These are phyloP conservation scores for Candida cerambycidarum DNA, from an alignment of 805 yeast genomes.

Conservation along the genomic window DNA sequence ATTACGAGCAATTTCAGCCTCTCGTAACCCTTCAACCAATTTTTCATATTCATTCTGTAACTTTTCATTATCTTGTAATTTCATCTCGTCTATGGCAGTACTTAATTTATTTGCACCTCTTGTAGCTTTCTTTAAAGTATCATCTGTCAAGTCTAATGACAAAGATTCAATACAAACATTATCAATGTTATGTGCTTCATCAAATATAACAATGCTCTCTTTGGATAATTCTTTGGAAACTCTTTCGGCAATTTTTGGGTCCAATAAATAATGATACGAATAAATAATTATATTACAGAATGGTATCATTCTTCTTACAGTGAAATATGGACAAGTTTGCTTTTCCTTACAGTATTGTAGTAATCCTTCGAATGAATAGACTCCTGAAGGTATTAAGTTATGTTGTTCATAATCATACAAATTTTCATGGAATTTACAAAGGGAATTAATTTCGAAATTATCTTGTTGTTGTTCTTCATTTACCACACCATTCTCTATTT, in stretches of 20 bases:
- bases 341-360: conserved; percentile 72
- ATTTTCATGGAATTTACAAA: conserved; percentile 92
- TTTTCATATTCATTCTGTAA: conserved; percentile 89
- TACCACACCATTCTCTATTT: conserved; percentile 48
- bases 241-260: conserved; percentile 95
- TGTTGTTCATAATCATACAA: conserved; percentile 84
- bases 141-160: conserved; percentile 89
- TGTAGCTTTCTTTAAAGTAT: conserved; percentile 79
- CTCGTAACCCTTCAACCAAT: conserved; percentile 84
- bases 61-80: conserved; percentile 76
- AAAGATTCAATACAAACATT: conserved; percentile 97
- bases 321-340: conserved; percentile 93
- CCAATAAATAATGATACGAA: conserved; percentile 93
- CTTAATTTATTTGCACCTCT: conserved; percentile 80
- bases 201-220: conserved; percentile 92
- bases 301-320: conserved; percentile 96
- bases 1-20: conserved; percentile 62
- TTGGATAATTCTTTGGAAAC: conserved; percentile 90
- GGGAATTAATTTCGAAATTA: conserved; percentile 29
- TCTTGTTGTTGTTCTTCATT: conserved; percentile 56
- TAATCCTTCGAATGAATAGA: conserved; percentile 87
- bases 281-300: conserved; percentile 92
- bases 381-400: conserved; percentile 87
- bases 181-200: conserved; percentile 98
- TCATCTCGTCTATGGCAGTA: conserved; percentile 82